These are phyloP conservation scores for Dryadomyces sulphureus DNA, from an alignment of 2,329 filamentous ascomycete species.

Conservation along the genomic window DNA sequence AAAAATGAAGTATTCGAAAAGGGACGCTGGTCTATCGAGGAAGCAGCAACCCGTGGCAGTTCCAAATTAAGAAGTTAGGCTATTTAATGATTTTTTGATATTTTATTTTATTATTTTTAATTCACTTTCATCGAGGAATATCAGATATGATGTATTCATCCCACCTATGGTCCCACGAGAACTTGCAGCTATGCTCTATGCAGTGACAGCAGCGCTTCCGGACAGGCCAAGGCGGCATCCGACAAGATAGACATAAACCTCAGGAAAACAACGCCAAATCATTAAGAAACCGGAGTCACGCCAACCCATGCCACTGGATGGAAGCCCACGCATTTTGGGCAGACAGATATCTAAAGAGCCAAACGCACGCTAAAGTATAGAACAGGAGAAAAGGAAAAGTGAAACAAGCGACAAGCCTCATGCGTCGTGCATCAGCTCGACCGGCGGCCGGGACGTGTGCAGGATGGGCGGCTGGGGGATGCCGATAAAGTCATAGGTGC, in stretches of 20 bases:
- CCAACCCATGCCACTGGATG: background rate
- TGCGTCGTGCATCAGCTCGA: conserved; percentile 45
- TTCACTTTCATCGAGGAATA: too few relatives aligned
- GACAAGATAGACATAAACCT: background rate
- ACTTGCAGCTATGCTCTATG: background rate
- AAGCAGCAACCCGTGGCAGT: background rate
- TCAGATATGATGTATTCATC: background rate
- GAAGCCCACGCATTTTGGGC: background rate
- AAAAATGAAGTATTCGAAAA: background rate
- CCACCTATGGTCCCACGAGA: background rate
- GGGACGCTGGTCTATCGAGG: background rate
- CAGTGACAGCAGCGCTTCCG: background rate
- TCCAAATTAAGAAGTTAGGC: background rate
- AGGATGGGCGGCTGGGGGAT: conserved; percentile 27
- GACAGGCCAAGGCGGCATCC: background rate
- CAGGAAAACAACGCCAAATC: background rate
- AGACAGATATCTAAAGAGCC: background rate
- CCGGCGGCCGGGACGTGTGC: conserved; percentile 47
- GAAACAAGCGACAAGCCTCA: conserved; percentile 5
- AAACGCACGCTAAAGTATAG: background rate
- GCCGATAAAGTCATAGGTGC: background rate
- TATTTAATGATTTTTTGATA: too few relatives aligned
- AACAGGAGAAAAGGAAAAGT: background rate
- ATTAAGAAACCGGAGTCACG: background rate
- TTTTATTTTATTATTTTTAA: too few relatives aligned